phyloP scores from a whole-genome alignment of 176 grass and related monocot species.

The Calamus simplicifolius region DNA sequence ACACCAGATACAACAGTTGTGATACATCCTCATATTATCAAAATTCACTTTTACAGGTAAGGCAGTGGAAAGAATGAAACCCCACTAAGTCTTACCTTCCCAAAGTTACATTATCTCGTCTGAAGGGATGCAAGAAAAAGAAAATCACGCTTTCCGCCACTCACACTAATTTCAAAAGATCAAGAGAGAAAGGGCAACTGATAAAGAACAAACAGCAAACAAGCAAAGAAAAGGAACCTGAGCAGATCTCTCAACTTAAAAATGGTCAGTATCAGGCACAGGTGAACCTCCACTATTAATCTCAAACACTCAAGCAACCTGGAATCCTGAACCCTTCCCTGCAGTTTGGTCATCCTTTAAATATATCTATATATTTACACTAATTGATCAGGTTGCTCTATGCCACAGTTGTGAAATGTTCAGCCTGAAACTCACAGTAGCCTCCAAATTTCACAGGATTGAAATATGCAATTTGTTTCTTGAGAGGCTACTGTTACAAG shows the following conservation, averaged over 20 bases:
- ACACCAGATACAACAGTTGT: slow-evolving; percentile 37
- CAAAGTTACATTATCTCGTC: slow-evolving; percentile 27
- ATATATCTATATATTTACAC: slow-evolving; percentile 50
- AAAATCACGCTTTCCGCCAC: slow-evolving; percentile 17
- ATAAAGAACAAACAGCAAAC: slow-evolving; percentile 18
- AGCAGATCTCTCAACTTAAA: slow-evolving; percentile 26
- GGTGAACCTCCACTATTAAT: slow-evolving; percentile 31
- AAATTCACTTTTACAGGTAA: slow-evolving; percentile 69
- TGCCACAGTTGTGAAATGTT: slow-evolving; percentile 26
- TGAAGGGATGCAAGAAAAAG: slow-evolving; percentile 8
- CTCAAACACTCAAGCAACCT: slow-evolving; percentile 11
- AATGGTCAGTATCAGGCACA: slow-evolving; percentile 53
- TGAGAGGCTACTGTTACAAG: slow-evolving; percentile 19
- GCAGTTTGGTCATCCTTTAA: slow-evolving; percentile 40
- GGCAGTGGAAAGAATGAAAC: slow-evolving; percentile 42
- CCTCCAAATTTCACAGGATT: background rate
- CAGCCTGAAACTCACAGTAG: slow-evolving; percentile 12
- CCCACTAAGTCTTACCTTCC: slow-evolving; percentile 27
- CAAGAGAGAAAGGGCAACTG: slow-evolving; percentile 5
- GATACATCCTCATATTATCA: slow-evolving; percentile 35
- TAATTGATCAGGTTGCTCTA: slow-evolving; percentile 32
- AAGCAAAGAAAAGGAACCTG: slow-evolving; percentile 25
- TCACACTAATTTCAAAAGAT: slow-evolving; percentile 12
- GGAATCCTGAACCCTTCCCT: slow-evolving; percentile 29
- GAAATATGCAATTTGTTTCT: no score